Evolutionary conservation across 345 rosid species (phyloP).

Genomic region (Carallia brachiata): DNA sequence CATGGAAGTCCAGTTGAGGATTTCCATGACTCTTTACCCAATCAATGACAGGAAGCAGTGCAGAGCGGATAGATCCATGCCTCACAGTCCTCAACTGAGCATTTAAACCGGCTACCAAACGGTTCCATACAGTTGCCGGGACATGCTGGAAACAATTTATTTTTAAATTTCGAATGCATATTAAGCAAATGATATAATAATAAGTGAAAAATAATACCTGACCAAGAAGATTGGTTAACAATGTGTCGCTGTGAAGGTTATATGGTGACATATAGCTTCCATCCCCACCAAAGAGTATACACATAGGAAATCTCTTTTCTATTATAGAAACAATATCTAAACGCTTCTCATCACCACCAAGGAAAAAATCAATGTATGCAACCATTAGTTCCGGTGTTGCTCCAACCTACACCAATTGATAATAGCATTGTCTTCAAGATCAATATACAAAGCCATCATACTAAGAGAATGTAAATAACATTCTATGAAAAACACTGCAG

Average conservation of each 20-base stretch:
- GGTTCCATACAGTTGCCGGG: conserved; percentile 90
- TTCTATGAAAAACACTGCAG: background rate
- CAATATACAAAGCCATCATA: background rate
- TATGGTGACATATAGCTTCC: conserved; percentile 99
- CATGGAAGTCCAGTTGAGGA: conserved; percentile 89
- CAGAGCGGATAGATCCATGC: conserved; percentile 74
- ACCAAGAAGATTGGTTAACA: conserved; percentile 86
- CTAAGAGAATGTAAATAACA: background rate
- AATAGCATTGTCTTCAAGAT: background rate
- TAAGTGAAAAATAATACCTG: conserved; percentile 49
- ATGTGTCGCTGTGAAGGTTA: conserved; percentile 69
- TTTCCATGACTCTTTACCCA: conserved; percentile 91
- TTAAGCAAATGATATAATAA: conserved; percentile 6
- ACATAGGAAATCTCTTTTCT: conserved; percentile 92
- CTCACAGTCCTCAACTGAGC: conserved; percentile 95
- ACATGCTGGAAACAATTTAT: conserved; percentile 56
- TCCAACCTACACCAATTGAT: conserved; percentile 67
- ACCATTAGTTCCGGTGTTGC: conserved; percentile 96
- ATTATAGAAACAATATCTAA: conserved; percentile 85
- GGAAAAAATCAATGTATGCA: conserved; percentile 88
- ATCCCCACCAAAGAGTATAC: conserved; percentile 90
- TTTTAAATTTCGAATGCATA: conserved; percentile 6
- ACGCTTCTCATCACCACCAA: conserved; percentile 98
- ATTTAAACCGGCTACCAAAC: conserved; percentile 91
- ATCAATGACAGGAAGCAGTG: conserved; percentile 71